Conservation (phyloP, 2,329 filamentous ascomycete species). For the Aspergillus ustus region DNA sequence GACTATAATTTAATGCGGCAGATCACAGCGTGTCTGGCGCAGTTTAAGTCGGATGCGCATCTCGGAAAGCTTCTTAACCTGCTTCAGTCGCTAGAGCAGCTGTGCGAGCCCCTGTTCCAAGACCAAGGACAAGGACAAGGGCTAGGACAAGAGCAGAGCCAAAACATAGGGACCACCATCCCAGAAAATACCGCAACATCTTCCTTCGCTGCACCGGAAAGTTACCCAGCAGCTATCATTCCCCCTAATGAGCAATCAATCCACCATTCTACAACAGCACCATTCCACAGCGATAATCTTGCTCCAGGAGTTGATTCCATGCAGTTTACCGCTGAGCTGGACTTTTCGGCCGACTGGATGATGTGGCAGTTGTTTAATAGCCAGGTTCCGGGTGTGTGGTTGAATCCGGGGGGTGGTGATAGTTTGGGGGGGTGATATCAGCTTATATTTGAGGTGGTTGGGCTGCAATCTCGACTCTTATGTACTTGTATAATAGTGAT, state of each 20-base stretch:
- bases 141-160: too few relatives aligned
- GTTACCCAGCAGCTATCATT: too few relatives aligned
- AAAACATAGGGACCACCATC: too few relatives aligned
- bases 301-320: not conserved
- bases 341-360: conserved; percentile 8
- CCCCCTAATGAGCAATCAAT: too few relatives aligned
- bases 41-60: conserved; percentile 8
- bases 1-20: conserved; percentile 7
- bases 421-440: too few relatives aligned
- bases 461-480: too few relatives aligned
- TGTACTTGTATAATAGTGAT: too few relatives aligned
- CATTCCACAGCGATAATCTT: not conserved
- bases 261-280: too few relatives aligned
- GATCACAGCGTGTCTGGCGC: conserved; percentile 4
- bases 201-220: not conserved
- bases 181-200: not conserved
- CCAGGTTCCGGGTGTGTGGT: conserved; percentile 6
- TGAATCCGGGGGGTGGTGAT: too few relatives aligned
- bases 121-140: not conserved
- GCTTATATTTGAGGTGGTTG: too few relatives aligned
- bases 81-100: conserved; percentile 5
- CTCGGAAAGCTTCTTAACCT: conserved; percentile 3
- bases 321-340: not conserved
- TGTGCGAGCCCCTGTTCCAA: conserved; percentile 10
- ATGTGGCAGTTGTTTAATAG: conserved; percentile 22